phyloP scores from a whole-genome alignment of 192 early-diverging fungal species.

The Jimgerdemannia lactiflua region DNA sequence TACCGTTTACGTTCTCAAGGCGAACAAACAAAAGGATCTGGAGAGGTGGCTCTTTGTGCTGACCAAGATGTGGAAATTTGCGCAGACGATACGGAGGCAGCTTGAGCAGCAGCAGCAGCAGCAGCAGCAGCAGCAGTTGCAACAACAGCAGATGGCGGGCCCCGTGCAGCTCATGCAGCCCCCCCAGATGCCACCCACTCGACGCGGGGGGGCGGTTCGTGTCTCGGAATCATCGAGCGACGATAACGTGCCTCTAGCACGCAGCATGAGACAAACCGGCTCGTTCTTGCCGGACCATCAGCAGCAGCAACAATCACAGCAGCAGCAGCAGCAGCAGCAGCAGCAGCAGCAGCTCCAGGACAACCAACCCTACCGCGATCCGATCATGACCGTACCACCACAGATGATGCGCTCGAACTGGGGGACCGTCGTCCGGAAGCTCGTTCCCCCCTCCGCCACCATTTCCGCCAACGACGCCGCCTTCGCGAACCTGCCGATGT shows the following conservation, averaged over 20 bases:
- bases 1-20: constrained; percentile 25
- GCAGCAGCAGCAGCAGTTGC: not conserved
- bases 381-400: not conserved
- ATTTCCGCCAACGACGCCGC: not conserved
- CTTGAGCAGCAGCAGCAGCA: not conserved
- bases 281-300: too few relatives aligned
- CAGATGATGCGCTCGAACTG: not conserved
- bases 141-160: not conserved
- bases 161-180: too few relatives aligned
- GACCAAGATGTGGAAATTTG: constrained; percentile 32
- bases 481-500: not conserved
- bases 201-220: too few relatives aligned
- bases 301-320: not conserved
- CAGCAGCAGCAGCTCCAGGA: not conserved
- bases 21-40: constrained; percentile 33
- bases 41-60: constrained; percentile 35
- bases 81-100: constrained; percentile 13
- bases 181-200: not conserved
- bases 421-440: not conserved
- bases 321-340: not conserved
- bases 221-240: constrained; percentile 2
- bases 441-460: not conserved
- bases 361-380: not conserved
- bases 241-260: constrained; percentile 11
- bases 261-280: not conserved